These are phyloP conservation scores for Ogataea wickerhamii DNA, from an alignment of 805 yeast species.

Conservation along the genomic window DNA sequence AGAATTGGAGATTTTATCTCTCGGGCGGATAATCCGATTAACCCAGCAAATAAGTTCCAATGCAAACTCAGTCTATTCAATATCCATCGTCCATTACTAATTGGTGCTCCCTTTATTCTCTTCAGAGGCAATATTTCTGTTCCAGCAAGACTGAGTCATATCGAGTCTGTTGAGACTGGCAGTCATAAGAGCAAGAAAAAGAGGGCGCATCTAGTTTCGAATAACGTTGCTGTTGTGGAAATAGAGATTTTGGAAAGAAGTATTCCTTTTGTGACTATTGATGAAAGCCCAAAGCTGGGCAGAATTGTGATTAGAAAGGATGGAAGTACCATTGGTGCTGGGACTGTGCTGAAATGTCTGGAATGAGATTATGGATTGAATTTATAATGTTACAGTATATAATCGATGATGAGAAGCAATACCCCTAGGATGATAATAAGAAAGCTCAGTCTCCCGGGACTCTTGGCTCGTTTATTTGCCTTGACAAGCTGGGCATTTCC, in stretches of 20 bases:
- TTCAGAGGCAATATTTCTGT: conserved; percentile 73
- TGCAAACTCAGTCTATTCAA: conserved; percentile 65
- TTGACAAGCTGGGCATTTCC: conserved; percentile 70
- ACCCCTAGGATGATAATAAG: conserved; percentile 55
- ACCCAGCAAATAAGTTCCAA: conserved; percentile 45
- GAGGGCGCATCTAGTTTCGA: conserved; percentile 53
- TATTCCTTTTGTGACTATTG: conserved; percentile 50
- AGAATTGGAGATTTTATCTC: conserved; percentile 68
- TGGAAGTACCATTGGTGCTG: conserved; percentile 63
- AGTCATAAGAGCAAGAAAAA: conserved; percentile 47
- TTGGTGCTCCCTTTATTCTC: conserved; percentile 74
- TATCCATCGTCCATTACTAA: conserved; percentile 64
- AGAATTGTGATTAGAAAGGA: conserved; percentile 67
- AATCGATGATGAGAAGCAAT: conserved; percentile 53
- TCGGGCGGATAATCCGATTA: conserved; percentile 26
- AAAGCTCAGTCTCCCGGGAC: conserved; percentile 54
- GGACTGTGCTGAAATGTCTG: conserved; percentile 18
- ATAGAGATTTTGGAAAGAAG: conserved; percentile 46
- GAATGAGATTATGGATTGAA: neutral
- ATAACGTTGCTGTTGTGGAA: conserved; percentile 56
- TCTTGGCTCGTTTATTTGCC: conserved; percentile 65
- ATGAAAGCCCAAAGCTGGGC: conserved; percentile 51
- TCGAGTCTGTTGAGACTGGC: conserved; percentile 32
- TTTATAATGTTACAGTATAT: conserved; percentile 29
- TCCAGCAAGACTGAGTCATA: conserved; percentile 60